Base-by-base conservation (phyloP, 1,284 basidiomycete species). In the Austroboletus niveus region DNA sequence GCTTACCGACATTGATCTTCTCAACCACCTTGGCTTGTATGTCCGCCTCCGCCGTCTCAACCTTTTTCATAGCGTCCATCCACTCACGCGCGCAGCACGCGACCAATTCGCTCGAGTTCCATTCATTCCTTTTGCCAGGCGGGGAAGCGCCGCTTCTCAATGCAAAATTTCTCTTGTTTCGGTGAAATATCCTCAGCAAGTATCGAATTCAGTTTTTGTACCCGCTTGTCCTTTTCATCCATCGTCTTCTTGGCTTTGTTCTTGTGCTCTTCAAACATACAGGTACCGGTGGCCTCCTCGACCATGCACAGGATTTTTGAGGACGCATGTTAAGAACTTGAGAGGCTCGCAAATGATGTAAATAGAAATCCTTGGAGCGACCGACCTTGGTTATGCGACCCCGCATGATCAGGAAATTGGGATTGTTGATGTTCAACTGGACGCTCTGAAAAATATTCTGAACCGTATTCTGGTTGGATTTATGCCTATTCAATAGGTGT, bases 341-440 rank as follows among this genome's bases (percentile, higher is more conserved):
- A 35, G 38, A 38, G 20, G 4, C 41, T 24, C 42, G 38, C 43
- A 38, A 38, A n/a, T n/a, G n/a, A n/a, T n/a, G n/a, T n/a, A n/a
- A n/a, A 45, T 12, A n/a, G 11, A 10, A 30, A 30, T 45, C 22
- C 5, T 20, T 15, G 43, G 39, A 10, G 56, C 64, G 24, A 51
- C 60, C 39, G 40, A 82, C 92, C 75, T 95, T 96, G 11, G 93
- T 95, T 65, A 95, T 95, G 45, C 89, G 85, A 42, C 97, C 97
- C 73, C 99, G 97, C 95, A 99, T 99, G 71, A 99, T 98, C 56
- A 99, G 80, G 74, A 99, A 99, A 69, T 99, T 99, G 43, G 97
- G 97, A 70, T 98, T 99, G 75, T 99, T 99, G 80, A 99, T 99
- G 72, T 99, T 99, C 62, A 99, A 84, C 71, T 98, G 95, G 0